phyloP scores from a whole-genome alignment of 352 stramenopile genomes.

The Phytophthora pseudosyringae region DNA sequence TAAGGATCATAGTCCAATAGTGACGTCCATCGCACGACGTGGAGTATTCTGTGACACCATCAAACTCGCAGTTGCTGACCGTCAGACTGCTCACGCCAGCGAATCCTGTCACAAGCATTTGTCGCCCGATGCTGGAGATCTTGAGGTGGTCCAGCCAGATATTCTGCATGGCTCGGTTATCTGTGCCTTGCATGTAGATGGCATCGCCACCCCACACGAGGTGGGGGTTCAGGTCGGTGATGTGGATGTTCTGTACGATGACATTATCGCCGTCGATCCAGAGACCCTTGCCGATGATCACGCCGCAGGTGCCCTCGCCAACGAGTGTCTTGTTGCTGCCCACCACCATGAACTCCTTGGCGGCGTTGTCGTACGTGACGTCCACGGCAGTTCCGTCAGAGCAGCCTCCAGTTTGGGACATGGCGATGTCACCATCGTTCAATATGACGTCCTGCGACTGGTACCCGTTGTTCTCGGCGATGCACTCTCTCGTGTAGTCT shows the following conservation, averaged over 20 bases:
- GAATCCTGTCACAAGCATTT: slow-evolving; percentile 50
- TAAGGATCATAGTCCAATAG: slow-evolving; percentile 45
- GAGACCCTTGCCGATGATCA: slow-evolving; percentile 50
- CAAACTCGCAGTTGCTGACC: slow-evolving; percentile 45
- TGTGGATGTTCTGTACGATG: slow-evolving; percentile 52
- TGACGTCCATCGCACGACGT: slow-evolving; percentile 46
- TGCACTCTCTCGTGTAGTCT: slow-evolving; percentile 23
- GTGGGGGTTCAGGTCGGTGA: slow-evolving; percentile 27
- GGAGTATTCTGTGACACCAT: slow-evolving; percentile 24
- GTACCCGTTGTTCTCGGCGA: slow-evolving; percentile 46
- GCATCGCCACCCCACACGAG: slow-evolving; percentile 23
- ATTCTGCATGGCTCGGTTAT: slow-evolving; percentile 10
- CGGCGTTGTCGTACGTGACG: slow-evolving; percentile 50
- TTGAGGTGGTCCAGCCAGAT: slow-evolving; percentile 30
- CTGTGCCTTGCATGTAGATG: slow-evolving; percentile 10
- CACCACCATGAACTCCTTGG: slow-evolving; percentile 36
- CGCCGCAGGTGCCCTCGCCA: slow-evolving; percentile 39
- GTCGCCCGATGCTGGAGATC: slow-evolving; percentile 32
- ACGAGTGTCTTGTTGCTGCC: slow-evolving; percentile 51
- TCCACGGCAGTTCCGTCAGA: slow-evolving; percentile 28
- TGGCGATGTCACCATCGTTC: slow-evolving; percentile 33
- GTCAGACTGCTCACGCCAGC: slow-evolving; percentile 41
- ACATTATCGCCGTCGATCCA: slow-evolving; percentile 49
- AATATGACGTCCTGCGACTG: slow-evolving; percentile 49
- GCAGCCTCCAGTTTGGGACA: slow-evolving; percentile 48